Base-by-base conservation (phyloP, 2,329 filamentous ascomycete species). In the Calonectria honghensis region DNA sequence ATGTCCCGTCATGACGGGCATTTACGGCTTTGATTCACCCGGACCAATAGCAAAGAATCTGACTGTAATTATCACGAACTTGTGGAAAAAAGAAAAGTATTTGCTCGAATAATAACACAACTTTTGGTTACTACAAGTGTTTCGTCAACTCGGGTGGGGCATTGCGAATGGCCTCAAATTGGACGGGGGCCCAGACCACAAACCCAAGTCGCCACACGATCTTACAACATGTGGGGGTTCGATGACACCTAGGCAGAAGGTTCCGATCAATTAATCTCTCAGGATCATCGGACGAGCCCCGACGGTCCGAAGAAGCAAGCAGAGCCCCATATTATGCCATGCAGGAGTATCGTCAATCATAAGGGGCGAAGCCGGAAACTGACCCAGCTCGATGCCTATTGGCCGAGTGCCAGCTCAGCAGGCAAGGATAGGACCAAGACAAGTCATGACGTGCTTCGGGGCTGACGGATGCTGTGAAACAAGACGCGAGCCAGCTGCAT, bases 251-350 rank as follows among this genome's bases (percentile, higher is more conserved):
- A 73, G 68, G 69, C 52, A 63, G 67, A 41, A 41, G 50, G 72
- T 37, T 72, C 61, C 73, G 73, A 69, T 72, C 76, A 73, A 63
- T 61, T 67, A 73, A 79, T 75, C 65, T 73, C 66, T 73, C 57
- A 71, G 24, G 78, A 74, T 70, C 78, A 37, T 81, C 78, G 79
- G 77, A 67, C 57, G 68, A 76, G 54, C 76, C 35, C 79, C 79
- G 79, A 81, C 41, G 78, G 71, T 51, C 79, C 79, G 79, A 71
- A 75, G 72, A 75, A 63, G 35, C 29, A 67, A 39, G 63, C 48
- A 71, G 70, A 57, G 77, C 57, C 32, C 68, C 71, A 75, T 74
- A 63, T 63, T 63, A 35, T 67, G 45, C 61, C 29, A 72, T 76
- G 76, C 72, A 63, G 32, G 48, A 75, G 63, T 63, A 52, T 68